These are phyloP conservation scores for Taphrina sp. DNA, from an alignment of 1,139 yeast genomes.

Conservation along the genomic window DNA sequence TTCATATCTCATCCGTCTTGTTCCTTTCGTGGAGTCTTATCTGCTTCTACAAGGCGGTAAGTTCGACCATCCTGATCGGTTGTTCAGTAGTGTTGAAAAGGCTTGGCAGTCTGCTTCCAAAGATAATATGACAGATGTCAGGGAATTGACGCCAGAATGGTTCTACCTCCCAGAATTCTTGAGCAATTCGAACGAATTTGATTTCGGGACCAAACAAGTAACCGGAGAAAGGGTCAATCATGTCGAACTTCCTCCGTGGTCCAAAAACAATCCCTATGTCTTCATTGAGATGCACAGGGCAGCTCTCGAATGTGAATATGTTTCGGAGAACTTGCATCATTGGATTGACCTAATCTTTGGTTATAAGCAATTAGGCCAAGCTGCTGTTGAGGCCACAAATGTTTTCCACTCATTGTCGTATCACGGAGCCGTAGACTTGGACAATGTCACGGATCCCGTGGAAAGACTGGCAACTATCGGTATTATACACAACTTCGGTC, in stretches of 20 bases:
- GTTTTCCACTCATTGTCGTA: conserved; percentile 81
- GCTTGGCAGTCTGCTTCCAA: conserved; percentile 77
- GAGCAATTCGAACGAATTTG: conserved; percentile 59
- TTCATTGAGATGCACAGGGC: conserved; percentile 73
- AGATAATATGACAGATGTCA: conserved; percentile 79
- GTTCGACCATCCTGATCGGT: conserved; percentile 81
- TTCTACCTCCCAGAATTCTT: conserved; percentile 76
- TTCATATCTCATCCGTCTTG: conserved; percentile 67
- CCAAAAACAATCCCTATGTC: conserved; percentile 65
- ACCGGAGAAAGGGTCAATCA: conserved; percentile 55
- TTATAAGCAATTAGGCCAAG: conserved; percentile 66
- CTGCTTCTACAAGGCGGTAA: conserved; percentile 77
- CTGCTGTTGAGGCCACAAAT: conserved; percentile 63
- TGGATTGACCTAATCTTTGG: conserved; percentile 90
- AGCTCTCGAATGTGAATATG: conserved; percentile 78
- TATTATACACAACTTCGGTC: conserved; percentile 85
- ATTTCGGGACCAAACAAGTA: conserved; percentile 66
- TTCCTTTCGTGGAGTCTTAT: conserved; percentile 78
- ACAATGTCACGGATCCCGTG: conserved; percentile 64
- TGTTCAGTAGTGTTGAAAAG: conserved; percentile 66
- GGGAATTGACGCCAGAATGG: conserved; percentile 83
- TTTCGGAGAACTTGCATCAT: conserved; percentile 65
- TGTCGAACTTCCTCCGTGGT: conserved; percentile 79
- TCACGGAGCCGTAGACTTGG: conserved; percentile 76
- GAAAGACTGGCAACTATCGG: conserved; percentile 76